Percentiles rank a stretch among this genome's conserved stretches.
Conservation (phyloP, 768 basidiomycete species). For the Pulveroboletus sp. region DNA sequence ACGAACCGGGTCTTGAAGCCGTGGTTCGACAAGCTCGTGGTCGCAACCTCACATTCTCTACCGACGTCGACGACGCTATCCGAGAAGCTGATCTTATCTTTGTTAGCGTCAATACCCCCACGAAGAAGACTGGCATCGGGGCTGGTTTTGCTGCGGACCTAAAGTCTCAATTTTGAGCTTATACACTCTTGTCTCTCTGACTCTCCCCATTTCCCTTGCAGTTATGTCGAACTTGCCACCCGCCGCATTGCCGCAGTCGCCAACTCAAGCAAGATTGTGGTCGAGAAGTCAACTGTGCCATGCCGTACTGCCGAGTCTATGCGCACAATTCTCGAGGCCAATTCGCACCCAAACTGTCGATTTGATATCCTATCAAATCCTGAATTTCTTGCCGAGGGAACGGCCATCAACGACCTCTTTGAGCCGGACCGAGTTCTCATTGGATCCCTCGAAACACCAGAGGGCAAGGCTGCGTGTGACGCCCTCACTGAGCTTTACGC, state of each 20-base stretch:
- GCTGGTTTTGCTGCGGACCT: slow-evolving; percentile 98
- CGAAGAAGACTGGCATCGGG: slow-evolving; percentile 96
- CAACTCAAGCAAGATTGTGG: slow-evolving; percentile 91
- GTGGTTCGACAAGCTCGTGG: slow-evolving; percentile 87
- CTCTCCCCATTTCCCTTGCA: slow-evolving; percentile 29
- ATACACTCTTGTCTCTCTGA: slow-evolving; percentile 8
- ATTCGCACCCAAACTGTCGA: slow-evolving; percentile 84
- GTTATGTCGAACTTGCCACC: slow-evolving; percentile 96
- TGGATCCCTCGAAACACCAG: slow-evolving; percentile 86
- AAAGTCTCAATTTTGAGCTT: slow-evolving; percentile 57
- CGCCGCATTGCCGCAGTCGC: slow-evolving; percentile 93
- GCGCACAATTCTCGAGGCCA: slow-evolving; percentile 98
- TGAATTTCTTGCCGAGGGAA: slow-evolving; percentile 98
- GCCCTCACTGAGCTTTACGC: slow-evolving; percentile 80
- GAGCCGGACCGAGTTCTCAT: slow-evolving; percentile 94
- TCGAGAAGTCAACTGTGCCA: slow-evolving; percentile 98
- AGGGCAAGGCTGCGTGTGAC: slow-evolving; percentile 77
- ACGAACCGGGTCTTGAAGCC: slow-evolving; percentile 92
- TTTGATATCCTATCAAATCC: slow-evolving; percentile 99
- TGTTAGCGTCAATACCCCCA: slow-evolving; percentile 97
- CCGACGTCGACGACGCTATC: slow-evolving; percentile 90
- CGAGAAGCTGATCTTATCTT: slow-evolving; percentile 96
- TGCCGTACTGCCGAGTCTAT: slow-evolving; percentile 98
- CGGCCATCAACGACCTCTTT: slow-evolving; percentile 87
- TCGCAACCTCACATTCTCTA: slow-evolving; percentile 95